Evolutionary conservation across 2,329 filamentous ascomycete genomes (phyloP).

Genomic region (Penicillium expansum): DNA sequence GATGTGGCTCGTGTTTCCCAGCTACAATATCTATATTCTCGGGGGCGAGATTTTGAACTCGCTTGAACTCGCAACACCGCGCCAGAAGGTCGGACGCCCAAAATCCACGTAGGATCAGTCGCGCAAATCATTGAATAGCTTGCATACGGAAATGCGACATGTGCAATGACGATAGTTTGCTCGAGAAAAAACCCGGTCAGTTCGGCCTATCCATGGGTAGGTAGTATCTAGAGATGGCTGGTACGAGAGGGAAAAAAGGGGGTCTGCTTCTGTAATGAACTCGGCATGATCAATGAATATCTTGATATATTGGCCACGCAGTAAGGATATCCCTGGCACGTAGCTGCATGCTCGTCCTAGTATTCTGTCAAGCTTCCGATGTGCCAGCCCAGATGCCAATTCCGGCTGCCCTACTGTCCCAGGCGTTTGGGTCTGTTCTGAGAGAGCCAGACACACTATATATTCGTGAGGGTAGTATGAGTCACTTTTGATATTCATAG

Average conservation of each 20-base stretch:
- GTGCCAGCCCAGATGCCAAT: conserved; percentile 1
- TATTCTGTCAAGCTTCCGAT: background rate
- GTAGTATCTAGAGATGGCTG: background rate
- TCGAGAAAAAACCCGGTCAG: background rate
- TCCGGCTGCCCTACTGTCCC: conserved; percentile 7
- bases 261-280: background rate
- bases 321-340: background rate
- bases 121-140: background rate
- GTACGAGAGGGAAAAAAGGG: background rate
- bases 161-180: background rate
- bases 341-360: background rate
- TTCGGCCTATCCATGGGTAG: background rate
- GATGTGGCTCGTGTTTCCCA: conserved; percentile 62
- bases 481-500: background rate
- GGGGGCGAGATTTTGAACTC: conserved; percentile 61
- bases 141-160: background rate
- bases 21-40: conserved; percentile 61
- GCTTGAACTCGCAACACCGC: conserved; percentile 43
- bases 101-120: conserved; percentile 27
- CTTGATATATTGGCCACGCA: background rate
- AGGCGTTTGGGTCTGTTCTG: conserved; percentile 2
- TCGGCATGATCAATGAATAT: background rate
- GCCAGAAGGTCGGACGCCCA: conserved; percentile 27
- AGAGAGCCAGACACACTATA: background rate
- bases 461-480: background rate